Evolutionary conservation across 495 filamentous ascomycete species (phyloP).

Genomic region (Penicillium flavigenum): DNA sequence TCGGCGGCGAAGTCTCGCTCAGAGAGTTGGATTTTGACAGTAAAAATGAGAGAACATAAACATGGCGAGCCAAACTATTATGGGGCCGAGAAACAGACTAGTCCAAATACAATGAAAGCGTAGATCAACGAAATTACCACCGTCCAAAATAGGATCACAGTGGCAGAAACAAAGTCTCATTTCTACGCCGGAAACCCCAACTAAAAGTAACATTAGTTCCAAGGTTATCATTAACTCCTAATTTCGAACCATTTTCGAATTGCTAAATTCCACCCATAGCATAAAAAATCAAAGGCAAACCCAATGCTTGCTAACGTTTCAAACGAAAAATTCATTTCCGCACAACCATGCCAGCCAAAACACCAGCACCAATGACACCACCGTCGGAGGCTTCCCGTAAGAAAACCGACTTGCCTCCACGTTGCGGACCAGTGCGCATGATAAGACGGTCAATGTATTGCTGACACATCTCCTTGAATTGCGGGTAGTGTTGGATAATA

Average conservation of each 20-base stretch:
- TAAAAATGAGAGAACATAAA: background rate
- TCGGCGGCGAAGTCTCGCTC: background rate
- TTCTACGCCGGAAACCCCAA: conserved; percentile 16
- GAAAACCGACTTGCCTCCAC: conserved; percentile 58
- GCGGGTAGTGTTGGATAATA: conserved; percentile 73
- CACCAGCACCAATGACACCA: conserved; percentile 73
- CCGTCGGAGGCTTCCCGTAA: conserved; percentile 71
- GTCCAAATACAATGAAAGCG: background rate
- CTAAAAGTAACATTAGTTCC: conserved; percentile 5
- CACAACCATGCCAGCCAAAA: conserved; percentile 62
- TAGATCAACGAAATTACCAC: background rate
- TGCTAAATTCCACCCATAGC: conserved; percentile 6
- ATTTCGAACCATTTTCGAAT: conserved; percentile 13
- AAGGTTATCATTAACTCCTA: background rate
- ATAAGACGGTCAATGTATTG: conserved; percentile 64
- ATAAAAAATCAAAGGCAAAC: conserved; percentile 8
- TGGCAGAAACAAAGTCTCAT: conserved; percentile 13
- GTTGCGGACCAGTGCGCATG: conserved; percentile 52
- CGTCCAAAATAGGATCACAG: background rate
- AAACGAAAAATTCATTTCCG: conserved; percentile 23
- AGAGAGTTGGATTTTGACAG: background rate
- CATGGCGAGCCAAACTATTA: background rate
- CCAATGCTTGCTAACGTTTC: conserved; percentile 3
- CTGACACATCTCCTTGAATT: conserved; percentile 69
- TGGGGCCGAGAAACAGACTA: background rate